Conservation (phyloP, 2,329 filamentous ascomycete species). For the Lasiodiplodia citricola region DNA sequence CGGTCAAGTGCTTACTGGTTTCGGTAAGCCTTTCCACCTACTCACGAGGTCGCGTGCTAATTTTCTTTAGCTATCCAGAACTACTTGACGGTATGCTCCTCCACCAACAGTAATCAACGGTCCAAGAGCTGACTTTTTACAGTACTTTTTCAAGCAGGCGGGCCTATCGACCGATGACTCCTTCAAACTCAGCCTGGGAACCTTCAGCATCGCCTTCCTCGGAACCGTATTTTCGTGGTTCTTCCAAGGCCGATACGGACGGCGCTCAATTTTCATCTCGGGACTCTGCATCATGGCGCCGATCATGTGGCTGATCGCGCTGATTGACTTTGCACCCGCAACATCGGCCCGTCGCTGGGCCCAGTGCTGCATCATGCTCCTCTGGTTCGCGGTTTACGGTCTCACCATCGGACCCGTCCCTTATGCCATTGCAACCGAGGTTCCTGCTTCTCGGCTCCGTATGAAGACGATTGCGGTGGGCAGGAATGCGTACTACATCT, state of each 20-base stretch:
- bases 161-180: slow-evolving; percentile 48
- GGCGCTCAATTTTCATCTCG: slow-evolving; percentile 75
- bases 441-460: slow-evolving; percentile 81
- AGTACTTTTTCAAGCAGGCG: slow-evolving; percentile 53
- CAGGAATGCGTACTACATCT: slow-evolving; percentile 74
- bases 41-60: not conserved
- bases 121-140: not conserved
- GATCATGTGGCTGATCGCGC: slow-evolving; percentile 78
- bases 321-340: slow-evolving; percentile 58
- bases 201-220: slow-evolving; percentile 69
- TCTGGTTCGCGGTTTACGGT: slow-evolving; percentile 73
- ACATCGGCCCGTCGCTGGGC: not conserved
- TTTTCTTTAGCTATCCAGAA: slow-evolving; percentile 43
- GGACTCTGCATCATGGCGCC: slow-evolving; percentile 66
- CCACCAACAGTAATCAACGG: not conserved
- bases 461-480: slow-evolving; percentile 90
- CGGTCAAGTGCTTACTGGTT: slow-evolving; percentile 51
- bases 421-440: slow-evolving; percentile 83
- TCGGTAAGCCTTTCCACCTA: slow-evolving; percentile 18
- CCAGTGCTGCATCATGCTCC: slow-evolving; percentile 32
- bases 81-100: slow-evolving; percentile 40
- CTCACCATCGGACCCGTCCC: slow-evolving; percentile 85
- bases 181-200: slow-evolving; percentile 57
- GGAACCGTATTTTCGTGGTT: slow-evolving; percentile 81
- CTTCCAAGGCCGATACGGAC: slow-evolving; percentile 78